A percentile compares a stretch with the other conserved stretches of the same genome.
phyloP scores from a whole-genome alignment of 306 rosid species.

The Echinosophora koreensis region DNA sequence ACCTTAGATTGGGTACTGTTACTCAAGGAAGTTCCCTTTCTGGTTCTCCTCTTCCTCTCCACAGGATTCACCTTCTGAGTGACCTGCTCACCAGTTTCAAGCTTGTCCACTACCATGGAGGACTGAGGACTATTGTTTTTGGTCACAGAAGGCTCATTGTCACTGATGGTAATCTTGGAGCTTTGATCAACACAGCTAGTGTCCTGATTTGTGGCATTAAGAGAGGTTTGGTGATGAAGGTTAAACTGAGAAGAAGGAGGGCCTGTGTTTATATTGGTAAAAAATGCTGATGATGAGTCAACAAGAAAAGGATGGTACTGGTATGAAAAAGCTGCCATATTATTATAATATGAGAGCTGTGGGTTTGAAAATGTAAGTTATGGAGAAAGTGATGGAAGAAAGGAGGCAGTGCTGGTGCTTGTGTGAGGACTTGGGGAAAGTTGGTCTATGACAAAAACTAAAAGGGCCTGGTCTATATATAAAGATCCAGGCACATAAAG shows the following conservation, averaged over 20 bases:
- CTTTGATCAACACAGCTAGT: slow-evolving; percentile 59
- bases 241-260: slow-evolving; percentile 48
- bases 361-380: slow-evolving; percentile 38
- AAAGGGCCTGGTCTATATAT: slow-evolving; percentile 55
- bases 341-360: slow-evolving; percentile 8
- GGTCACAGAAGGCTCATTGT: slow-evolving; percentile 63
- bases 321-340: slow-evolving; percentile 78
- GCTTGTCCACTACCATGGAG: slow-evolving; percentile 66
- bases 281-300: slow-evolving; percentile 62
- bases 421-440: slow-evolving; percentile 46
- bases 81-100: slow-evolving; percentile 69
- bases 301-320: slow-evolving; percentile 60
- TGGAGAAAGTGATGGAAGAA: slow-evolving; percentile 52
- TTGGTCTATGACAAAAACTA: slow-evolving; percentile 53
- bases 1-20: slow-evolving; percentile 61
- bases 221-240: slow-evolving; percentile 44
- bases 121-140: slow-evolving; percentile 66
- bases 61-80: slow-evolving; percentile 52
- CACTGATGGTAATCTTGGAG: slow-evolving; percentile 55
- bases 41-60: slow-evolving; percentile 62
- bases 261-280: slow-evolving; percentile 44
- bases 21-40: slow-evolving; percentile 50
- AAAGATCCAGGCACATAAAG: slow-evolving; percentile 40
- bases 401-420: background rate
- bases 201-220: slow-evolving; percentile 43